Evolutionary conservation across 345 rosid species (phyloP).

Genomic region (Dipteronia dyeriana): DNA sequence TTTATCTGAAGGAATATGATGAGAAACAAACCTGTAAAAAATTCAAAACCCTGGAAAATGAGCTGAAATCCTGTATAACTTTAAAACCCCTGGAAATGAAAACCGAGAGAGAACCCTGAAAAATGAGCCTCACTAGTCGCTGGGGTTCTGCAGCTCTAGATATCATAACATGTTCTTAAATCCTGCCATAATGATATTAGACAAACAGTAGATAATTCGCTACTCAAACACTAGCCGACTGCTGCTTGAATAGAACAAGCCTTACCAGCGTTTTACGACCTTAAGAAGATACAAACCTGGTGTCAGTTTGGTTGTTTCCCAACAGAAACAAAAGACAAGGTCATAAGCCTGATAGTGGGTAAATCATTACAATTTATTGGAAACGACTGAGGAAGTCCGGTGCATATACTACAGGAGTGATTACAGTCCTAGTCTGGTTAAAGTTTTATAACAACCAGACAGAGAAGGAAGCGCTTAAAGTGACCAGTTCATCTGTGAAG

Average conservation of each 20-base stretch:
- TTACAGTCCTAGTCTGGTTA: not conserved
- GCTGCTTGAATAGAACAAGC: not conserved
- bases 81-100: not conserved
- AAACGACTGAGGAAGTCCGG: not conserved
- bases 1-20: not conserved
- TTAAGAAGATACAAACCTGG: not conserved
- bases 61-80: not conserved
- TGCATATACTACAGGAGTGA: not conserved
- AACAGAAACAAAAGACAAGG: constrained; percentile 11
- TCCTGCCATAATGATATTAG: not conserved
- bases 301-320: constrained; percentile 15
- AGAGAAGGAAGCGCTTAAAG: constrained; percentile 35
- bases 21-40: not conserved
- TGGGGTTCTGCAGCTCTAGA: not conserved
- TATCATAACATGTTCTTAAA: not conserved
- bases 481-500: constrained; percentile 71
- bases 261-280: not conserved
- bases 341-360: not conserved
- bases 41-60: not conserved
- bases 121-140: not conserved
- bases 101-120: not conserved
- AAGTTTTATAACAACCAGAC: not conserved
- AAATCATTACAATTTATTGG: not conserved
- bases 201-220: not conserved
- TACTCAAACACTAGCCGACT: not conserved